phyloP scores from a whole-genome alignment of 2,329 filamentous ascomycete species.

The Arthrobotrys pseudoclavata region DNA sequence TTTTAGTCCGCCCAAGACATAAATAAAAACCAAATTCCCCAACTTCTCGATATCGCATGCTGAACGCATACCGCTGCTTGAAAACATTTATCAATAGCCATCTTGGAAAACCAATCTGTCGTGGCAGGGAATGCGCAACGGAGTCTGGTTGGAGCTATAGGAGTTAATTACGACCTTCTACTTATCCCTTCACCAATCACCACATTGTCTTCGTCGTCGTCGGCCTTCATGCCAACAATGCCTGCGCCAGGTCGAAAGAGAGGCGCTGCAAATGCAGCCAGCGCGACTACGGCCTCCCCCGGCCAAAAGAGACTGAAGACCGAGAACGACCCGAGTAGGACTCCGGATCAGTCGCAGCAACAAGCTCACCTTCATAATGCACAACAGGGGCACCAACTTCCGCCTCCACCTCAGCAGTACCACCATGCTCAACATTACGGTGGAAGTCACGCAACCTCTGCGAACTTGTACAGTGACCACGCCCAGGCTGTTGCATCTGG shows the following conservation, averaged over 20 bases:
- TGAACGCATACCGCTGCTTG: conserved; percentile 51
- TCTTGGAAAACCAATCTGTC: conserved; percentile 29
- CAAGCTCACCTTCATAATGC: conserved; percentile 49
- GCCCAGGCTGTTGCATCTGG: conserved; percentile 43
- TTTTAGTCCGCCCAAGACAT: conserved; percentile 59
- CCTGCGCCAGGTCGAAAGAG: conserved; percentile 52
- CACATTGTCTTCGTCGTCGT: conserved; percentile 26
- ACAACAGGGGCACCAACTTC: conserved; percentile 51
- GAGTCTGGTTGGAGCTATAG: conserved; percentile 32
- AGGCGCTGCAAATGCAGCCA: conserved; percentile 41
- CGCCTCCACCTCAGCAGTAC: conserved; percentile 55
- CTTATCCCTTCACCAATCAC: conserved; percentile 33
- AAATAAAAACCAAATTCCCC: conserved; percentile 59
- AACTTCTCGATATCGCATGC: conserved; percentile 56
- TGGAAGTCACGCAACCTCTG: conserved; percentile 44
- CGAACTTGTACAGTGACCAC: conserved; percentile 49
- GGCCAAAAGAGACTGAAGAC: conserved; percentile 54
- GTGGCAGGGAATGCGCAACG: conserved; percentile 46
- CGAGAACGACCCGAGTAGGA: conserved; percentile 49
- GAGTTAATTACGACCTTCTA: conserved; percentile 18
- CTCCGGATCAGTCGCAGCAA: conserved; percentile 57
- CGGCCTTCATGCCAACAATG: conserved; percentile 43
- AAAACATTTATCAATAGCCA: conserved; percentile 44
- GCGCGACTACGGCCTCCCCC: conserved; percentile 47
- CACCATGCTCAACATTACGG: conserved; percentile 53